These are phyloP conservation scores for Eucalyptus camaldulensis DNA, from an alignment of 345 rosid species.

Conservation along the genomic window DNA sequence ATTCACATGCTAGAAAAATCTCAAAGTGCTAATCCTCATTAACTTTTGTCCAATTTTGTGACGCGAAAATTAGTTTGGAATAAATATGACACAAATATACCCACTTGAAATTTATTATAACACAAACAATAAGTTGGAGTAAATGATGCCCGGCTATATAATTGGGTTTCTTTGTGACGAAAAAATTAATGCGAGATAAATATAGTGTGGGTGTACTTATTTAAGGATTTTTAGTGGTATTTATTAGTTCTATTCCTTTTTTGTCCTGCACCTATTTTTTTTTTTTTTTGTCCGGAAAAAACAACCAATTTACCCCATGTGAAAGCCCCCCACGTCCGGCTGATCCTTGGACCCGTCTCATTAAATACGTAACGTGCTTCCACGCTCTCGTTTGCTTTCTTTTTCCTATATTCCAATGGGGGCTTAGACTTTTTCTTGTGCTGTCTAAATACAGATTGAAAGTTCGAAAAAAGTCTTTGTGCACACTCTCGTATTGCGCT, in stretches of 20 bases:
- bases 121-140: too few relatives aligned
- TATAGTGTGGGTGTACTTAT: rapidly evolving
- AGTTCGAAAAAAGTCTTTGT: background rate
- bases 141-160: too few relatives aligned
- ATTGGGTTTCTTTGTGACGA: too few relatives aligned
- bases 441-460: background rate
- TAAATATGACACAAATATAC: rapidly evolving
- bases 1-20: background rate
- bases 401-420: background rate
- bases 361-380: background rate
- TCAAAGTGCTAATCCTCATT: background rate
- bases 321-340: background rate
- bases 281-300: background rate
- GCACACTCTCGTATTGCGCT: background rate
- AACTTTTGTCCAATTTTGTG: background rate
- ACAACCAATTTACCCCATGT: background rate
- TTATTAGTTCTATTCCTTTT: background rate
- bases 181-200: too few relatives aligned
- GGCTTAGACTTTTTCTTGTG: background rate
- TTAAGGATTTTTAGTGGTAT: too few relatives aligned
- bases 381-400: background rate
- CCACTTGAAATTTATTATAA: too few relatives aligned
- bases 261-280: background rate
- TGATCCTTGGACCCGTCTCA: background rate
- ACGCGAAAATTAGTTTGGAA: rapidly evolving